Percentiles rank a stretch among this genome's conserved stretches.
These are phyloP conservation scores for Lumnitzera racemosa DNA, from an alignment of 345 rosid genomes.

Conservation along the genomic window DNA sequence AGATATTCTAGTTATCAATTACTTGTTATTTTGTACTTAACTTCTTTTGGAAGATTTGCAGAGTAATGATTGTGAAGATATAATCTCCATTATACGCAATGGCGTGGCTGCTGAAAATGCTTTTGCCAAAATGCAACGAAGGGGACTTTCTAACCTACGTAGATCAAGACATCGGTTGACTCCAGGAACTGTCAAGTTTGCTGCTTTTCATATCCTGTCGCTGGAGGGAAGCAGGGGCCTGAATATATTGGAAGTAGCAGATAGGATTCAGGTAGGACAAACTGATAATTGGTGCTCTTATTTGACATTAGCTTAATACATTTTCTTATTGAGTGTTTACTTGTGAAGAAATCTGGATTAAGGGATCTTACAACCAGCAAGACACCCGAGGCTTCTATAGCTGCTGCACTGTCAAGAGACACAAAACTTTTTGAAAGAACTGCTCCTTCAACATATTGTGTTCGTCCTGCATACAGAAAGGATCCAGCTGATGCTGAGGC, in stretches of 20 bases:
- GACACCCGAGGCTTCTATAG: slow-evolving; percentile 95
- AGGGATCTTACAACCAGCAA: slow-evolving; percentile 88
- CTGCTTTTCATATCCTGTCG: slow-evolving; percentile 85
- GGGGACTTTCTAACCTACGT: slow-evolving; percentile 58
- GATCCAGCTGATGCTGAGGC: slow-evolving; percentile 60
- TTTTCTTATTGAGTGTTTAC: neutral
- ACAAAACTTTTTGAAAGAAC: slow-evolving; percentile 86
- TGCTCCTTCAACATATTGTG: slow-evolving; percentile 93
- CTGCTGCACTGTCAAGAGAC: slow-evolving; percentile 93
- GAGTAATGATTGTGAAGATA: slow-evolving; percentile 63
- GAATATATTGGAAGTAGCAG: slow-evolving; percentile 80
- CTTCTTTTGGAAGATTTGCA: slow-evolving; percentile 15
- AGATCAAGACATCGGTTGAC: slow-evolving; percentile 92
- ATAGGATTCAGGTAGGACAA: slow-evolving; percentile 70
- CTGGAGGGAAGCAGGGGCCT: slow-evolving; percentile 72
- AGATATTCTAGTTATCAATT: neutral
- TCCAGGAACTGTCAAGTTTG: slow-evolving; percentile 92
- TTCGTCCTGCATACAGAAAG: slow-evolving; percentile 74
- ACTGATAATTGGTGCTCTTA: neutral
- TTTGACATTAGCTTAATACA: neutral
- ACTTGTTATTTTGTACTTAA: neutral
- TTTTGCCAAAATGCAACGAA: slow-evolving; percentile 80
- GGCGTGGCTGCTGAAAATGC: slow-evolving; percentile 86
- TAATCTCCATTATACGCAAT: slow-evolving; percentile 59
- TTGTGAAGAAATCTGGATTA: slow-evolving; percentile 67